A percentile compares a stretch with the other conserved stretches of the same genome.
phyloP scores from a whole-genome alignment of 2,329 filamentous ascomycete species.

The Ophiostoma sp. region DNA sequence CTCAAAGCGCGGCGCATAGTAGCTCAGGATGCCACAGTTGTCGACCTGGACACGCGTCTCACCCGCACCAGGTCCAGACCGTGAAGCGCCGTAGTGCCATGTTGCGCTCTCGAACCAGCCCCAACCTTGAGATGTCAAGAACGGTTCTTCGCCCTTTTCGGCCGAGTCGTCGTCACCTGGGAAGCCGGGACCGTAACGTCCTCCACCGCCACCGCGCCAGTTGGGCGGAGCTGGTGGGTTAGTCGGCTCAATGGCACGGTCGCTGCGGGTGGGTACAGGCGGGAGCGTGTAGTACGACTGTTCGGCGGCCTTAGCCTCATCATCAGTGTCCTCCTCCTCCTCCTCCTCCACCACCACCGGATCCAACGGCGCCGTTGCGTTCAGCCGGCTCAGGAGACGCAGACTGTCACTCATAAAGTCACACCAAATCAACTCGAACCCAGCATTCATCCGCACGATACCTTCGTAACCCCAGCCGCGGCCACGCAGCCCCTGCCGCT shows the following conservation, averaged over 20 bases:
- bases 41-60: slow-evolving; percentile 44
- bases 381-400: slow-evolving; percentile 45
- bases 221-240: slow-evolving; percentile 42
- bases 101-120: slow-evolving; percentile 49
- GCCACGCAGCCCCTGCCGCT: slow-evolving; percentile 43
- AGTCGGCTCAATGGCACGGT: slow-evolving; percentile 39
- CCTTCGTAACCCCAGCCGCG: slow-evolving; percentile 52
- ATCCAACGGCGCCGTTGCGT: slow-evolving; percentile 47
- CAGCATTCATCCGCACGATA: slow-evolving; percentile 53
- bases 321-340: background rate
- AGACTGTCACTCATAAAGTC: slow-evolving; percentile 48
- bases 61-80: slow-evolving; percentile 42
- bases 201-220: slow-evolving; percentile 35
- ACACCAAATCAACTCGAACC: slow-evolving; percentile 56
- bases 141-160: slow-evolving; percentile 43
- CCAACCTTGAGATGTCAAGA: slow-evolving; percentile 43
- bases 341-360: slow-evolving; percentile 28
- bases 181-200: slow-evolving; percentile 6
- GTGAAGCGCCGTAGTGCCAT: slow-evolving; percentile 45
- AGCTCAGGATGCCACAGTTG: slow-evolving; percentile 48
- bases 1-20: slow-evolving; percentile 44
- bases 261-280: slow-evolving; percentile 40
- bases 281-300: slow-evolving; percentile 42
- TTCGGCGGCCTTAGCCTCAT: background rate
- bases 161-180: slow-evolving; percentile 17